Conservation (phyloP, 345 rosid genomes). For the Bretschneidera sinensis region DNA sequence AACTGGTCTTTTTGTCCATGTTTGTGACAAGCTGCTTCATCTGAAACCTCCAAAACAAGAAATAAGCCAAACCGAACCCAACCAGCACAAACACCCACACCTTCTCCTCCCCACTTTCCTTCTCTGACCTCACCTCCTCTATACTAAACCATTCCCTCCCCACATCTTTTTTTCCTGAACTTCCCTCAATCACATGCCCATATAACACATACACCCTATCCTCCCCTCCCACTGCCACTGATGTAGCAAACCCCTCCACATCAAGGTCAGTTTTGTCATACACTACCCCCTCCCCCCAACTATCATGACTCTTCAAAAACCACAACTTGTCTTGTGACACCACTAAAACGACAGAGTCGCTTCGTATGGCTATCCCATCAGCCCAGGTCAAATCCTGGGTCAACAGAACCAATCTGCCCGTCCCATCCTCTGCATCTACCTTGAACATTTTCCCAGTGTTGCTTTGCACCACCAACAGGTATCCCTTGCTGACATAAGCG, state of each 20-base stretch:
- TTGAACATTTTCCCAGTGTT: slow-evolving; percentile 87
- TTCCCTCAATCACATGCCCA: slow-evolving; percentile 57
- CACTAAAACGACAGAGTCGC: slow-evolving; percentile 63
- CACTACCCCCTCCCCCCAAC: slow-evolving; percentile 73
- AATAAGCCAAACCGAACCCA: slow-evolving; percentile 76
- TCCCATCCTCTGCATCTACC: slow-evolving; percentile 66
- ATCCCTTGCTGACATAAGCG: slow-evolving; percentile 73
- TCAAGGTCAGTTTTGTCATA: slow-evolving; percentile 67
- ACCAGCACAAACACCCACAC: slow-evolving; percentile 57
- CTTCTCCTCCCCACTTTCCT: slow-evolving; percentile 45
- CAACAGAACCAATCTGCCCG: slow-evolving; percentile 51
- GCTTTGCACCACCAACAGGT: slow-evolving; percentile 66
- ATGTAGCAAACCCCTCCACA: slow-evolving; percentile 44
- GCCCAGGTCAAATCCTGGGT: slow-evolving; percentile 41
- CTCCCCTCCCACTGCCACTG: slow-evolving; percentile 55
- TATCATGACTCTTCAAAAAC: slow-evolving; percentile 66
- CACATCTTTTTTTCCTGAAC: slow-evolving; percentile 25
- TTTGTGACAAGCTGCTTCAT: slow-evolving; percentile 59
- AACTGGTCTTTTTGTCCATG: slow-evolving; percentile 51
- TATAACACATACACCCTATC: slow-evolving; percentile 70
- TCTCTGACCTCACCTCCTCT: slow-evolving; percentile 51
- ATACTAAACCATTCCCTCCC: slow-evolving; percentile 54
- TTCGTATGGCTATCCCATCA: slow-evolving; percentile 59
- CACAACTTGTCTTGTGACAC: slow-evolving; percentile 55
- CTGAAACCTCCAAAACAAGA: slow-evolving; percentile 69